Evolutionary conservation across 495 filamentous ascomycete species (phyloP).

Genomic region (Hypoxylon trugodes): DNA sequence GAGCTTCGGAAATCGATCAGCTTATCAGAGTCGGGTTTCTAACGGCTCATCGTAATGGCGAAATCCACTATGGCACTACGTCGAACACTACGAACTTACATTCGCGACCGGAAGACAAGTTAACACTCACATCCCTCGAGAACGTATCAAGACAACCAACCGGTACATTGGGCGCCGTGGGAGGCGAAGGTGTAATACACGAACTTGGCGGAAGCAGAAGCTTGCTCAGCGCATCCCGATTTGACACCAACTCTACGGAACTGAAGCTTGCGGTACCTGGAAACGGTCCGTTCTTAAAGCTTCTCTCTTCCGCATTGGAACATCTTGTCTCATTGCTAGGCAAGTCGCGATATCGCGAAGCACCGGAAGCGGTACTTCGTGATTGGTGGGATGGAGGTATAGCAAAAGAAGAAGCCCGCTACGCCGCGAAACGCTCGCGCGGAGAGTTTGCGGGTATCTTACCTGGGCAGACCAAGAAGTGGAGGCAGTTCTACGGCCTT

Average conservation of each 20-base stretch:
- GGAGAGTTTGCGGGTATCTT: conserved; percentile 76
- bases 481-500: conserved; percentile 81
- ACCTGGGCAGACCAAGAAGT: conserved; percentile 80
- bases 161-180: conserved; percentile 69
- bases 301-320: conserved; percentile 70
- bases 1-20: conserved; percentile 60
- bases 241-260: conserved; percentile 25
- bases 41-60: conserved; percentile 59
- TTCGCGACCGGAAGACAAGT: conserved; percentile 63
- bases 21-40: conserved; percentile 79
- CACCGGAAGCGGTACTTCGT: conserved; percentile 69
- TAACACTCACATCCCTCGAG: conserved; percentile 61
- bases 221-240: conserved; percentile 24
- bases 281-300: conserved; percentile 75
- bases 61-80: conserved; percentile 57
- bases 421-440: conserved; percentile 67
- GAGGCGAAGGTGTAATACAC: conserved; percentile 64
- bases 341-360: conserved; percentile 71
- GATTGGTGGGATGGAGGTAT: conserved; percentile 86
- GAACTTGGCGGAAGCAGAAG: conserved; percentile 57
- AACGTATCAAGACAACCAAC: conserved; percentile 65
- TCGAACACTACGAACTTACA: conserved; percentile 38
- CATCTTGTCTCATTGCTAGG: conserved; percentile 71
- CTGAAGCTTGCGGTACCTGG: conserved; percentile 76
- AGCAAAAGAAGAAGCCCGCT: conserved; percentile 61